Conservation (phyloP, 306 rosid genomes). For the Cotoneaster glaucophyllus region DNA sequence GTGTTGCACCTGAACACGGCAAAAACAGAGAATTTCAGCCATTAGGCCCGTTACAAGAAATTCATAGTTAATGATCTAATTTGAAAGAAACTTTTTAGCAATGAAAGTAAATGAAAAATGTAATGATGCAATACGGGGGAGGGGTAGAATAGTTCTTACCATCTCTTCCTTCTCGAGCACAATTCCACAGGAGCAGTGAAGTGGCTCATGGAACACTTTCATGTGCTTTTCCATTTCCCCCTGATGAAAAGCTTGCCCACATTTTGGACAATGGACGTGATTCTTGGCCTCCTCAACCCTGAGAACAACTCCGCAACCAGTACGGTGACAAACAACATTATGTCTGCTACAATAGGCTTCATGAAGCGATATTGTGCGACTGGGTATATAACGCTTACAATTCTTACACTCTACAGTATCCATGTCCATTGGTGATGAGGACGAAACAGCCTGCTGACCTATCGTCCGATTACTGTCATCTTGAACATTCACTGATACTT, state of each 20-base stretch:
- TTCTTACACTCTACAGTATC: conserved; percentile 79
- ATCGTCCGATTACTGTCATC: conserved; percentile 42
- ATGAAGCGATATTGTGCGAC: conserved; percentile 72
- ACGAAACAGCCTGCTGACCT: conserved; percentile 61
- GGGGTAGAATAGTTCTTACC: conserved; percentile 38
- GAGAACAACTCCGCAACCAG: conserved; percentile 82
- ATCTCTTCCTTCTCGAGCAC: conserved; percentile 84
- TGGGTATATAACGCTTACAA: conserved; percentile 79
- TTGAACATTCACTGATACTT: conserved; percentile 42
- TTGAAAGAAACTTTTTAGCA: background rate
- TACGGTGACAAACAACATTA: conserved; percentile 62
- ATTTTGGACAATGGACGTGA: conserved; percentile 76
- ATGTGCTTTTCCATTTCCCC: conserved; percentile 82
- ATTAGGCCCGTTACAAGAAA: background rate
- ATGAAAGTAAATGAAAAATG: background rate
- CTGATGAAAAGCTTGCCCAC: conserved; percentile 82
- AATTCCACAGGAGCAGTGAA: conserved; percentile 75
- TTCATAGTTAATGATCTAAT: background rate
- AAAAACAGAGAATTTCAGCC: background rate
- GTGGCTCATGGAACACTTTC: conserved; percentile 89
- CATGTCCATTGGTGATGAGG: conserved; percentile 41
- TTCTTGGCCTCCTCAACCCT: conserved; percentile 77
- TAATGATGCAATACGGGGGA: background rate
- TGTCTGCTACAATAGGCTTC: conserved; percentile 94
- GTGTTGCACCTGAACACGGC: conserved; percentile 62